Evolutionary conservation across 345 rosid species (phyloP), one percentile per base, ranked within the genome.

Genomic region (Lepidium africanum): DNA sequence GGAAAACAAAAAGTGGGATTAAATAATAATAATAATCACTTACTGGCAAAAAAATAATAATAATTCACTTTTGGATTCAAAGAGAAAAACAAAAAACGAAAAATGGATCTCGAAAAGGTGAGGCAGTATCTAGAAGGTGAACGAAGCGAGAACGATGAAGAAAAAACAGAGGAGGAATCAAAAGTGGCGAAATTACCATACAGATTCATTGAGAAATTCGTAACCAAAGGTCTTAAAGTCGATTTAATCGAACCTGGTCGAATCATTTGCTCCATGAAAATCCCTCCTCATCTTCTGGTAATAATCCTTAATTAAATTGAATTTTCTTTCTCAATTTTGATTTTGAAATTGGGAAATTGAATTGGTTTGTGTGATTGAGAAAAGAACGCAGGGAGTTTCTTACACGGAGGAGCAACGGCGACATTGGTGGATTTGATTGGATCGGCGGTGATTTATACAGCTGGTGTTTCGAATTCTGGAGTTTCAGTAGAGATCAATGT

Each of bases 341-440:
- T 42, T 48, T 4, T 8, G 36, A 2, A 9, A 37, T 9, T 17
- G 10, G 25, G 12, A 12, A 12, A 47, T 47, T 45, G n/a, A n/a
- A n/a, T n/a, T 52, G 19, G 2, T 0, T 9, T 14, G 6, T 7
- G 3, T 17, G 32, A 16, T 7, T 30, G 65, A 13, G 59, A n/a
- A 36, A 74, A 92, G 98, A 93, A 93, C 67, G 81, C 84, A 38
- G 96, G 92, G 5, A 90, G 83, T 63, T 88, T 82, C 88, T 80
- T 93, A 86, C 98, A 93, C 55, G 98, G 98, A 23, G 98, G 98
- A 66, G 98, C 96, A 23, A 93, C 94, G 2, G 97, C 92, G 2
- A 81, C 92, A 1, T 78, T 93, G 16, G 98, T 93, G 72, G 98
- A 93, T 72, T 21, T 90, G 82, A 81, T 88, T 53, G 96, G 98